Evolutionary conservation across 495 filamentous ascomycete species (phyloP).

Genomic region (Penicillium cinerascens): DNA sequence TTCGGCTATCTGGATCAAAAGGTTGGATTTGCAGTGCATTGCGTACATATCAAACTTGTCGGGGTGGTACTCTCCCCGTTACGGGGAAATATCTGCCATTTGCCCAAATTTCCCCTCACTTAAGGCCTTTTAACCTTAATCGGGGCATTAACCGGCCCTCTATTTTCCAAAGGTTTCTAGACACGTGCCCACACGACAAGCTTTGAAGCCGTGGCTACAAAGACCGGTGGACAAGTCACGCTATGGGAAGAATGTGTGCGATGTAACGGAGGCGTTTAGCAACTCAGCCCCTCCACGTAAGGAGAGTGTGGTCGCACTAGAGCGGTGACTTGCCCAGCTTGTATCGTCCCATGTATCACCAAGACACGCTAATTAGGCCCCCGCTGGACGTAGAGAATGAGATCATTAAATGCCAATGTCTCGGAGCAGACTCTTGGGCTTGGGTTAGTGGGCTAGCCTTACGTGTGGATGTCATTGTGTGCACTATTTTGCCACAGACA

Average conservation of each 20-base stretch:
- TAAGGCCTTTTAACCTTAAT: too few species aligned
- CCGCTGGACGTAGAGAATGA: not conserved
- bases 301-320: constrained; percentile 14
- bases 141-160: too few species aligned
- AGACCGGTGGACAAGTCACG: not conserved
- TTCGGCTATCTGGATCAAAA: too few species aligned
- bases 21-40: not conserved
- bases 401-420: not conserved
- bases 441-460: constrained; percentile 1
- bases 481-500: constrained; percentile 4
- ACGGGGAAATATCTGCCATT: too few species aligned
- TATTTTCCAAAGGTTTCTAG: too few species aligned
- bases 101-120: too few species aligned
- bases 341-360: not conserved
- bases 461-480: constrained; percentile 10
- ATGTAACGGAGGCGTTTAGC: constrained; percentile 6
- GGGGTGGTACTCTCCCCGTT: too few species aligned
- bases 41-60: too few species aligned
- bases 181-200: not conserved
- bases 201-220: not conserved
- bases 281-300: constrained; percentile 6
- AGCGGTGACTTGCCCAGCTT: not conserved
- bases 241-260: constrained; percentile 9
- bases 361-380: not conserved
- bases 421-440: constrained; percentile 2